Conservation (phyloP, 139 green algal species). For the Yamagishiella unicocca region DNA sequence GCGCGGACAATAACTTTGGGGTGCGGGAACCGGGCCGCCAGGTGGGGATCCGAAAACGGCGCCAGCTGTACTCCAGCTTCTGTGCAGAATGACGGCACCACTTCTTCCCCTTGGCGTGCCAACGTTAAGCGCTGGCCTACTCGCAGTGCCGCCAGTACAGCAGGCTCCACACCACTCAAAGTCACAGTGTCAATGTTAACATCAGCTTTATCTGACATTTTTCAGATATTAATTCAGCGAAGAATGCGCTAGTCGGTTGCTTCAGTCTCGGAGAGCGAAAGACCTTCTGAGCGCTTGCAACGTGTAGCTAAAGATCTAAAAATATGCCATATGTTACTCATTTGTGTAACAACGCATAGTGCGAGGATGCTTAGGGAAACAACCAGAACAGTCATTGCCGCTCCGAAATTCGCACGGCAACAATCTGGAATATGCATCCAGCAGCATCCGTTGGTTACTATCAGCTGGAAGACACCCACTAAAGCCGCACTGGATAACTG, state of each 20-base stretch:
- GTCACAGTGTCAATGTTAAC: neutral
- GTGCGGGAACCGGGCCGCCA: neutral
- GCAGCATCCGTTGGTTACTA: too few species aligned
- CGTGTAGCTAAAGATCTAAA: too few species aligned
- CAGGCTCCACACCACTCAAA: neutral
- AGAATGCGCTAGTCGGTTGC: neutral
- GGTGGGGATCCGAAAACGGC: neutral
- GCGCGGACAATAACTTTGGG: constrained; percentile 11
- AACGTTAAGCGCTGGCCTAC: constrained; percentile 15
- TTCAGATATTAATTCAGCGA: neutral
- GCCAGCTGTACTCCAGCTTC: constrained; percentile 13
- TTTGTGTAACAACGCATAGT: too few species aligned
- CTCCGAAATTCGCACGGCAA: too few species aligned
- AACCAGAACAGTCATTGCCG: too few species aligned
- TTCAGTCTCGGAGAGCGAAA: too few species aligned
- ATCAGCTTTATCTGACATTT: constrained; percentile 27
- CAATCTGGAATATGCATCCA: too few species aligned
- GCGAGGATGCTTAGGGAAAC: too few species aligned
- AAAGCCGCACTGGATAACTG: too few species aligned
- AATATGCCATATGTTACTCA: too few species aligned
- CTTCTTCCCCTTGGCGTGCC: neutral
- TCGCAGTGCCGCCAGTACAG: neutral
- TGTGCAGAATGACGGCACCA: neutral
- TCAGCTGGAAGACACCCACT: too few species aligned
- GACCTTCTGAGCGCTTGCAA: too few species aligned